Percentiles rank a stretch among this genome's conserved stretches.
These are phyloP conservation scores for Psilocybe azurescens DNA, from an alignment of 768 basidiomycete species.

Conservation along the genomic window DNA sequence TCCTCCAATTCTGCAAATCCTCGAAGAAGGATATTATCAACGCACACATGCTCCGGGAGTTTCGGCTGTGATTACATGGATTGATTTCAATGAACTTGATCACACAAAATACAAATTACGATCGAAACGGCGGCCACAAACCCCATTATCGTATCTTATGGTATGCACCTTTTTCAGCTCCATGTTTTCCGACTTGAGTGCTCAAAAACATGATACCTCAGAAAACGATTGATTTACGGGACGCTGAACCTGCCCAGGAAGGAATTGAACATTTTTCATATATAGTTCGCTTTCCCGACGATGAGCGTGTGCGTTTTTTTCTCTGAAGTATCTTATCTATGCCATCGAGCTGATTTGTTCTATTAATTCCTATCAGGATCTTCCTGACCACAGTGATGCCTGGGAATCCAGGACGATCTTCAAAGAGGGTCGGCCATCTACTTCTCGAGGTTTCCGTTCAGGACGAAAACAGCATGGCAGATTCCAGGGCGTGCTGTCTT, in stretches of 20 bases:
- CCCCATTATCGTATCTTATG: not conserved
- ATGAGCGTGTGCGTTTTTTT: not conserved
- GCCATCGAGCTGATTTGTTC: not conserved
- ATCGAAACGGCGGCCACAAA: not conserved
- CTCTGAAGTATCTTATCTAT: not conserved
- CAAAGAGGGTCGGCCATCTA: not conserved
- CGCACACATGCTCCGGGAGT: not conserved
- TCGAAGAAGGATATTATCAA: not conserved
- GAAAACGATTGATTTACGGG: constrained; percentile 16
- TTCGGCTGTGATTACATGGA: not conserved
- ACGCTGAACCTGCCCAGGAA: constrained; percentile 3
- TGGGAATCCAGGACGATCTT: constrained; percentile 7
- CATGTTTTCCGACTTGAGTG: not conserved
- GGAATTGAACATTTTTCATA: constrained; percentile 11
- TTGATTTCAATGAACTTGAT: not conserved
- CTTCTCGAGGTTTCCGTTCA: not conserved
- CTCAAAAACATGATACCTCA: not conserved
- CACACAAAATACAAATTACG: not conserved
- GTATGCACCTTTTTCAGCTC: not conserved
- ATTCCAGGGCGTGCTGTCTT: not conserved
- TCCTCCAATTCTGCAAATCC: not conserved
- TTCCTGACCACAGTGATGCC: not conserved
- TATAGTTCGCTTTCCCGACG: constrained; percentile 13
- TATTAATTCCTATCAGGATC: not conserved
- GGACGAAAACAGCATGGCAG: not conserved